Evolutionary conservation across 306 rosid species (phyloP).

Genomic region (apple (Malus domestica)): ASM211411v1 NC_041798.1:31655501-31656000

Average conservation of each 20-base stretch:
- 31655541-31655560: constrained; percentile 40
- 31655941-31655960: neutral
- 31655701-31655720: neutral
- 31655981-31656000: constrained; percentile 64
- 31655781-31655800: constrained; percentile 95
- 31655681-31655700: neutral
- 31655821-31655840: constrained; percentile 57
- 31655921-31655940: neutral
- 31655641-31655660: constrained; percentile 52
- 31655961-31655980: constrained; percentile 78
- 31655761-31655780: constrained; percentile 59
- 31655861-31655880: constrained; percentile 81
- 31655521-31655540: constrained; percentile 21
- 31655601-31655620: constrained; percentile 47
- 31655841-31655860: constrained; percentile 40
- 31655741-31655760: constrained; percentile 53
- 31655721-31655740: neutral
- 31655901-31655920: neutral
- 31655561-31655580: constrained; percentile 22
- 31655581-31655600: constrained; percentile 22
- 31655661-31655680: constrained; percentile 30
- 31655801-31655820: constrained; percentile 90
- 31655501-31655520: neutral
- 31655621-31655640: constrained; percentile 56
- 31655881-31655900: constrained; percentile 6